phyloP scores from a whole-genome alignment of 768 basidiomycete genomes.

The Suillus discolor region DNA sequence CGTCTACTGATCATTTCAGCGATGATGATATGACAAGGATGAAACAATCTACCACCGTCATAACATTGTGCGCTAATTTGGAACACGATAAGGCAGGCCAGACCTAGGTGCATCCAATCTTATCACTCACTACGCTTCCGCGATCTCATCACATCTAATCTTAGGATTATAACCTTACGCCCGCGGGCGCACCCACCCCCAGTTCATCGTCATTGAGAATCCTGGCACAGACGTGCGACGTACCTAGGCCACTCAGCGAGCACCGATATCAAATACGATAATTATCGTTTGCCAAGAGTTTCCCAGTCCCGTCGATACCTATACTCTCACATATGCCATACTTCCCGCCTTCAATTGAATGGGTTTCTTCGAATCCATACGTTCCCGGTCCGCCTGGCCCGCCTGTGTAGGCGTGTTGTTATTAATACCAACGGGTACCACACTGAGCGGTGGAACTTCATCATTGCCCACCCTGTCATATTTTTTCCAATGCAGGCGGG shows the following conservation, averaged over 20 bases:
- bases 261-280: not conserved
- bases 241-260: not conserved
- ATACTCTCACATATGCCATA: not conserved
- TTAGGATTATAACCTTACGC: not conserved
- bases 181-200: not conserved
- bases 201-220: not conserved
- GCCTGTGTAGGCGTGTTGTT: not conserved
- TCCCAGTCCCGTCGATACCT: not conserved
- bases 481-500: not conserved
- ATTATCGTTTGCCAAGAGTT: not conserved
- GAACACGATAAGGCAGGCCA: not conserved
- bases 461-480: not conserved
- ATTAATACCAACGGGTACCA: not conserved
- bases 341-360: not conserved
- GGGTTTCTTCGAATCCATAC: not conserved
- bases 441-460: not conserved
- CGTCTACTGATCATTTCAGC: conserved; percentile 1
- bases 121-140: not conserved
- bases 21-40: not conserved
- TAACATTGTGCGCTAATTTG: not conserved
- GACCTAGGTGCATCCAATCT: not conserved
- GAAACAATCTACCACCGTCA: not conserved
- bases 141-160: conserved; percentile 1
- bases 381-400: not conserved
- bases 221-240: not conserved